These are phyloP conservation scores for Colletotrichum liriopes DNA, from an alignment of 2,329 filamentous ascomycete species.

Conservation along the genomic window DNA sequence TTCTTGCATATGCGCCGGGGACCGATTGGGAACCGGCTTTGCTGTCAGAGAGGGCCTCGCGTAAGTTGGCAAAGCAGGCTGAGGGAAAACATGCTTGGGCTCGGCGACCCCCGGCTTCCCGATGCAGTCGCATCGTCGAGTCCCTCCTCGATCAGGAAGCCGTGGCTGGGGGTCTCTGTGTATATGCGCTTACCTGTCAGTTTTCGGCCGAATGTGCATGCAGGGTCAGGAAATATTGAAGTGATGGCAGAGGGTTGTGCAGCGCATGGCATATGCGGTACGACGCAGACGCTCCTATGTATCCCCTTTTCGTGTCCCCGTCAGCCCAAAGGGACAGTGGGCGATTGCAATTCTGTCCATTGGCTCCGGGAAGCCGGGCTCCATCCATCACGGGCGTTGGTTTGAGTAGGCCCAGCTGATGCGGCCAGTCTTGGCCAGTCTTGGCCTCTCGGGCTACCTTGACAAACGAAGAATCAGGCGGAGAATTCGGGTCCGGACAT, in stretches of 20 bases:
- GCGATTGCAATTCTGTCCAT: not conserved
- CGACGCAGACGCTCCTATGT: conserved; percentile 16
- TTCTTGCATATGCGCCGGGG: conserved; percentile 17
- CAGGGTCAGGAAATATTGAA: conserved; percentile 36
- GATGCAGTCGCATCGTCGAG: not conserved
- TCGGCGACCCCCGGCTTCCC: conserved; percentile 15
- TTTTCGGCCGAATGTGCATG: conserved; percentile 33
- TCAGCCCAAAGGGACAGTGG: not conserved
- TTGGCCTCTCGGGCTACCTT: not conserved
- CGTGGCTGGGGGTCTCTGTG: not conserved
- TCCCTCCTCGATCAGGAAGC: not conserved
- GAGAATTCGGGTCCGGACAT: not conserved
- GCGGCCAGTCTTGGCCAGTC: conserved; percentile 21
- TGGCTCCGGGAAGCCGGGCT: not conserved
- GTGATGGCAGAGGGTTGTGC: conserved; percentile 37
- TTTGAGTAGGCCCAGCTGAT: conserved; percentile 8
- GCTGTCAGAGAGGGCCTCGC: not conserved
- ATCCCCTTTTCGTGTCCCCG: not conserved
- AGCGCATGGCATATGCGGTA: conserved; percentile 39
- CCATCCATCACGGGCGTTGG: conserved; percentile 16
- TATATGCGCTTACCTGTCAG: conserved; percentile 6
- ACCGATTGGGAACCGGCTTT: not conserved
- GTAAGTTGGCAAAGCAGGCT: conserved; percentile 7
- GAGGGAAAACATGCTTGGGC: not conserved
- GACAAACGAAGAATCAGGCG: not conserved